phyloP scores from a whole-genome alignment of 2,329 filamentous ascomycete species.

The Beauveria brongniartii region DNA sequence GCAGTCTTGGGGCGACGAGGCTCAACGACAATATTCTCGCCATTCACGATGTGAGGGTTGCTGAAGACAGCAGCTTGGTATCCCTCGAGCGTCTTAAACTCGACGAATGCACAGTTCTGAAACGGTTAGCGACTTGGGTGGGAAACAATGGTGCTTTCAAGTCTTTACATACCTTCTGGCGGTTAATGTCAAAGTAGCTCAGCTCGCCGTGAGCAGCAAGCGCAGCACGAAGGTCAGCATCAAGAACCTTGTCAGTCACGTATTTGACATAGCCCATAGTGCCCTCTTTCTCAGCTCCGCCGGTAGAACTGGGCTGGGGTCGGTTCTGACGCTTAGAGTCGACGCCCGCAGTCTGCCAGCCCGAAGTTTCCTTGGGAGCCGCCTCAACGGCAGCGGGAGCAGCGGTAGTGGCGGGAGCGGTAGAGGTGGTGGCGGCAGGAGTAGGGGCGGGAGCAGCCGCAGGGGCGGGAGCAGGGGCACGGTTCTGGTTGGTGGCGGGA shows the following conservation, averaged over 20 bases:
- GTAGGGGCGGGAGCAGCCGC: conserved; percentile 38
- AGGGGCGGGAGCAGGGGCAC: conserved; percentile 41
- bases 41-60: conserved; percentile 80
- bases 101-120: conserved; percentile 94
- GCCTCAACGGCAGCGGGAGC: conserved; percentile 25
- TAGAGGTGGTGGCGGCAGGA: conserved; percentile 26
- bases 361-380: conserved; percentile 39
- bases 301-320: conserved; percentile 54
- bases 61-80: conserved; percentile 76
- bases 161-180: conserved; percentile 61
- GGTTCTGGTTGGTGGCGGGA: conserved; percentile 39
- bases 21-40: conserved; percentile 78
- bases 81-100: conserved; percentile 73
- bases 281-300: conserved; percentile 61
- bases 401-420: conserved; percentile 30
- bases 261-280: conserved; percentile 91
- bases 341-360: conserved; percentile 80
- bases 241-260: conserved; percentile 80
- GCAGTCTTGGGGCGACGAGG: conserved; percentile 72
- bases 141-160: neutral
- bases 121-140: conserved; percentile 15
- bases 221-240: conserved; percentile 60
- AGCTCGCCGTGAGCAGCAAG: conserved; percentile 67
- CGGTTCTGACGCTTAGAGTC: conserved; percentile 81
- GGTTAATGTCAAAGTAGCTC: conserved; percentile 69